These are phyloP conservation scores for Apiospora malaysiana DNA, from an alignment of 2,329 filamentous ascomycete species.

Conservation along the genomic window DNA sequence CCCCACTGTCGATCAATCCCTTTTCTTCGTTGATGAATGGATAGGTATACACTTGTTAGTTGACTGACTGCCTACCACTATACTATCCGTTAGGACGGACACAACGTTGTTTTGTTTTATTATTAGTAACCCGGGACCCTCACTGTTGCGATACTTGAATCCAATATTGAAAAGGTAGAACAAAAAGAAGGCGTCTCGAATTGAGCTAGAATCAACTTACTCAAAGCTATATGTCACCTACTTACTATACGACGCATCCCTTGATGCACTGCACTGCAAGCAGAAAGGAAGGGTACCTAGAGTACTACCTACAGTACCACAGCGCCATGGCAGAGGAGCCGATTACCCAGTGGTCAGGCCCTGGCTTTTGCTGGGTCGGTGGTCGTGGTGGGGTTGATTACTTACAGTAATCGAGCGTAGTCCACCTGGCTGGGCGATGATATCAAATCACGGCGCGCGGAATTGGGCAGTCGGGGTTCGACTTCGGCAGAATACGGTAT, in stretches of 20 bases:
- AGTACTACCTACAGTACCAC: background rate
- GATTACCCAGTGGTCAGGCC: conserved; percentile 4
- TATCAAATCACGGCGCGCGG: conserved; percentile 10
- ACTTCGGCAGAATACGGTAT: conserved; percentile 19
- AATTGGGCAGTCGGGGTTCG: conserved; percentile 13
- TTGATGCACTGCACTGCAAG: background rate
- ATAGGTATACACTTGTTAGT: background rate
- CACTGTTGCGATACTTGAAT: background rate
- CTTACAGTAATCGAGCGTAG: conserved; percentile 17
- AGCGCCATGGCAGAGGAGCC: background rate
- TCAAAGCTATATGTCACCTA: background rate
- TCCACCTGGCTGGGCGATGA: background rate
- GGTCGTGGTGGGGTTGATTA: conserved; percentile 3
- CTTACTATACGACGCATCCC: background rate
- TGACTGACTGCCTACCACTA: background rate
- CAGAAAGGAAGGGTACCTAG: background rate
- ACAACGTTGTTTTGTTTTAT: background rate
- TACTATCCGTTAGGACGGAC: background rate
- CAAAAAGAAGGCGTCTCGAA: conserved; percentile 9
- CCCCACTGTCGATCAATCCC: conserved; percentile 17
- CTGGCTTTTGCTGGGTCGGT: background rate
- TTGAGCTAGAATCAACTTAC: conserved; percentile 3
- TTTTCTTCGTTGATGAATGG: background rate
- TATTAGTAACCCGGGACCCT: background rate
- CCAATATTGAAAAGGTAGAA: background rate